Percentiles rank a stretch among this genome's conserved stretches.
Conservation (phyloP, 1,139 yeast species). For the Lodderomyces elongisporus region DNA sequence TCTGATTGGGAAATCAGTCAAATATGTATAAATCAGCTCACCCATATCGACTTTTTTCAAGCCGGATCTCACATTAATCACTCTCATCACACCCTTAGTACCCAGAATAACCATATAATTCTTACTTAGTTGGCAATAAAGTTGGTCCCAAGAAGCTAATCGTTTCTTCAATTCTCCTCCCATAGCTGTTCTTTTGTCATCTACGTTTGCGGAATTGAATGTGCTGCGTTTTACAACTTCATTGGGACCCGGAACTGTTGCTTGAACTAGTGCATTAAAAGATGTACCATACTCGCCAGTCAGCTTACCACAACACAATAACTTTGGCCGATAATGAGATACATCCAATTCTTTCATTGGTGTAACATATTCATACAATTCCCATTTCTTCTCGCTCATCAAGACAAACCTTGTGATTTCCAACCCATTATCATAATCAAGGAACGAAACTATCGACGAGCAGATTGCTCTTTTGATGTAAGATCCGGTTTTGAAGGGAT, state of each 20-base stretch:
- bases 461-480: constrained; percentile 46
- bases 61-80: constrained; percentile 47
- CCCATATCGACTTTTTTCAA: constrained; percentile 36
- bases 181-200: constrained; percentile 4
- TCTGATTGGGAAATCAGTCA: constrained; percentile 70
- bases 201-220: constrained; percentile 16
- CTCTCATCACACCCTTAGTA: constrained; percentile 64
- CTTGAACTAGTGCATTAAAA: constrained; percentile 27
- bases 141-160: constrained; percentile 55
- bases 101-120: constrained; percentile 65
- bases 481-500: constrained; percentile 31
- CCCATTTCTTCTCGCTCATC: constrained; percentile 66
- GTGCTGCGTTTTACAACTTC: constrained; percentile 33
- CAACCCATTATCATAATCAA: constrained; percentile 29
- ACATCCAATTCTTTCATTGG: constrained; percentile 12
- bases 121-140: constrained; percentile 60
- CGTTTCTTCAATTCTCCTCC: constrained; percentile 24
- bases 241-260: constrained; percentile 5
- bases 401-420: constrained; percentile 61
- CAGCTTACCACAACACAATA: constrained; percentile 64
- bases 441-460: constrained; percentile 53
- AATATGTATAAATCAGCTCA: constrained; percentile 60
- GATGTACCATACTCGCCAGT: constrained; percentile 61
- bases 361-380: constrained; percentile 49
- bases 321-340: constrained; percentile 39